Evolutionary conservation across 2,329 filamentous ascomycete genomes (phyloP), one percentile per base, ranked within the genome.

Genomic region (Calonectria fujianensis): DNA sequence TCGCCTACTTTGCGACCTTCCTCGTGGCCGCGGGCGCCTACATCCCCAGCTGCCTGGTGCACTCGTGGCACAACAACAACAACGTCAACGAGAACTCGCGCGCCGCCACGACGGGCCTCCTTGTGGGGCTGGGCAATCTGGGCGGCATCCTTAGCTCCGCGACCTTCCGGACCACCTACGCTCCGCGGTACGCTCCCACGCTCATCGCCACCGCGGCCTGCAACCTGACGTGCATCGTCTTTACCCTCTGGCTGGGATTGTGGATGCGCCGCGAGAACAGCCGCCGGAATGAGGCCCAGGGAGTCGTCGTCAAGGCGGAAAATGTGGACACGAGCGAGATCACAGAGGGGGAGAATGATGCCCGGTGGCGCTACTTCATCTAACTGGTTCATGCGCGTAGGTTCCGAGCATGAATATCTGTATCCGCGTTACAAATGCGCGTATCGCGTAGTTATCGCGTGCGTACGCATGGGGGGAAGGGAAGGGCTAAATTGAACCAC

Each of bases 41-140:
- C 75, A 88, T 88, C 18, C 86, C 87, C 0, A 86, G 84, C 5
- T 86, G 85, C 68, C 80, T 90, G n/a, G 85, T 89, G 6, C 85
- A 89, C 74, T 84, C 84, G 1, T 89, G 89, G 88, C 84, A 89
- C 73, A 90, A 90, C 71, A 90, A 89, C 75, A 90, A 90, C 77
- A 89, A 88, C 52, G 80, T 89, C 10, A 85, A 87, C 31, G 88
- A 91, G 80, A 89, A 81, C 32, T 80, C 76, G 0, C 85, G 88
- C 0, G 88, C 88, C 7, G 87, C 88, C 0, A 88, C 86, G 13
- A 89, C 87, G 1, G 88, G 86, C 0, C 80, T 89, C 18, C 82
- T 88, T 1, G 87, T 88, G 8, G 88, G 87, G 0, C 78, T 90
- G 10, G 88, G 87, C 0, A 90, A 90, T 73, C 73, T 90, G 4